Evolutionary conservation across 2,329 filamentous ascomycete species (phyloP), one percentile per base, ranked within the genome.

Genomic region (Fusarium sp.): DNA sequence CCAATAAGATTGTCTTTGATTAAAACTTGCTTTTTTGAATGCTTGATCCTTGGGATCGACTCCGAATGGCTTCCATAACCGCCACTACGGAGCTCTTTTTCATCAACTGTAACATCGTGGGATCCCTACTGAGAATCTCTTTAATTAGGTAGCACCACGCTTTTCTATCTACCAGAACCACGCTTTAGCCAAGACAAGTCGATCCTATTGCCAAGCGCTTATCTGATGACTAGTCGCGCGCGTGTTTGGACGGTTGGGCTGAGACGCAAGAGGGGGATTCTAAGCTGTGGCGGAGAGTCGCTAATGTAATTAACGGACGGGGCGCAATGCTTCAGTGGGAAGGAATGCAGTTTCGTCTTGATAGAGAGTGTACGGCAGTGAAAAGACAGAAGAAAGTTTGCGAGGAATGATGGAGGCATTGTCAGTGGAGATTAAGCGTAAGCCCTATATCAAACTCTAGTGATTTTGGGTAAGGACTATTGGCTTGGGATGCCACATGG

Each of bases 231-330:
- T 71, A 58, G 65, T 72, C 71, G 70, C 71, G 70, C 70, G 70
- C 61, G 70, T 72, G 70, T 72, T 71, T 71, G 5, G 31, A 38
- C 42, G 47, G 58, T 50, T 62, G 51, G 42, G 60, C 66, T 72
- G 58, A 71, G 67, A 60, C 46, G 20, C 4, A 31, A 20, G 11
- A 36, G n/a, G 13, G 8, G 18, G 50, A 66, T 52, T 44, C 49
- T 56, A 53, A n/a, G 13, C 12, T 26, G 49, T 63, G 49, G 60
- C 41, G 26, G 36, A 45, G 8, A 18, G 57, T 31, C n/a, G 31
- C 38, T 36, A 38, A 61, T 41, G 20, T 31, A 64, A 64, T 64
- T 64, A 64, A 58, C 44, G 59, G 59, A 65, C 45, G 31, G 28
- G 44, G 61, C 33, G 28, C 28, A 50, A 65, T 52, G 60, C 52